Evolutionary conservation across 495 filamentous ascomycete genomes (phyloP).

Genomic region (Lasiosphaeris hirsuta): DNA sequence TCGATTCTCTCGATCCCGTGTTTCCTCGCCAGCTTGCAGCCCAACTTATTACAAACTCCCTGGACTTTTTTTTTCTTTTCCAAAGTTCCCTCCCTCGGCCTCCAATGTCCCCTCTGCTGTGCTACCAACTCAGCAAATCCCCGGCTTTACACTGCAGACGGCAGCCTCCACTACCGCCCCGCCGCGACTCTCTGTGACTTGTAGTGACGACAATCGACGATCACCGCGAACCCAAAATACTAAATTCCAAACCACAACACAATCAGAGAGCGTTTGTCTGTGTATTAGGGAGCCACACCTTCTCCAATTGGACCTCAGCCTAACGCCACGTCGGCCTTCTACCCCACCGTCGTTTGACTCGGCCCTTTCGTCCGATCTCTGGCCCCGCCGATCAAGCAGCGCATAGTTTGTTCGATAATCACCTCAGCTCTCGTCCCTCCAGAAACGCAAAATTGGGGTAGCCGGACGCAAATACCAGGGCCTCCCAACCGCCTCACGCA

Average conservation of each 20-base stretch:
- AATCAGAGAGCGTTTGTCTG: neutral
- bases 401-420: neutral
- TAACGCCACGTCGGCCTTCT: neutral
- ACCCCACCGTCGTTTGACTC: slow-evolving; percentile 5
- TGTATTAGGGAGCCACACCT: slow-evolving; percentile 1
- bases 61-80: too few relatives aligned
- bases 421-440: slow-evolving; percentile 1
- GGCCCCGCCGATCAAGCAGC: neutral
- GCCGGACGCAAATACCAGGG: neutral
- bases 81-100: too few relatives aligned
- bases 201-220: slow-evolving; percentile 5
- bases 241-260: neutral
- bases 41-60: too few relatives aligned
- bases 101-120: neutral
- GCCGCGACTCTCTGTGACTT: neutral
- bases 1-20: too few relatives aligned
- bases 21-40: too few relatives aligned
- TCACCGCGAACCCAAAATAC: neutral
- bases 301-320: neutral
- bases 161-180: neutral
- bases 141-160: neutral
- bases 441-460: neutral
- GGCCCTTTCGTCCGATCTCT: neutral
- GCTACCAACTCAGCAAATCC: neutral
- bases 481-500: neutral